Evolutionary conservation across 2,329 filamentous ascomycete species (phyloP).

Genomic region (Neofusicoccum kwambonambiense): DNA sequence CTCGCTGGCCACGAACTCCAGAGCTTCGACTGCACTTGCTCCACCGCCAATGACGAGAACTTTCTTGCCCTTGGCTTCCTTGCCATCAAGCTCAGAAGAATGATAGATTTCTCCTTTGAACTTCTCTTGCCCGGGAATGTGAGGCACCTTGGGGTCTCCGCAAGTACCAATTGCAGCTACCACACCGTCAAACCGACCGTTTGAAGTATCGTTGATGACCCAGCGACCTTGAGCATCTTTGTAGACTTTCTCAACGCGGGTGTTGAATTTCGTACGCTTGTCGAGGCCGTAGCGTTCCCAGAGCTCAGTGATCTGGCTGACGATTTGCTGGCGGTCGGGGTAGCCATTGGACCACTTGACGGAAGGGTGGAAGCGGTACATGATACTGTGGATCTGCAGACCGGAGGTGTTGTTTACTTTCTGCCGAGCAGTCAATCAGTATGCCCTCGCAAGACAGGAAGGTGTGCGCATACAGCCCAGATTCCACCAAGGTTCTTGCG

Average conservation of each 20-base stretch:
- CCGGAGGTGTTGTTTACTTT: conserved; percentile 79
- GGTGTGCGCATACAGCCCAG: conserved; percentile 62
- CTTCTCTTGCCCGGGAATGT: conserved; percentile 66
- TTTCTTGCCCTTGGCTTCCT: conserved; percentile 70
- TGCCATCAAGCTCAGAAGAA: conserved; percentile 72
- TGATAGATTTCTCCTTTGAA: conserved; percentile 74
- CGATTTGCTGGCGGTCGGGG: conserved; percentile 72
- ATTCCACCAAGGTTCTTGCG: conserved; percentile 71
- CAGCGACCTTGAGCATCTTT: conserved; percentile 68
- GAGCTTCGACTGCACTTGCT: conserved; percentile 76
- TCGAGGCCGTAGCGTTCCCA: conserved; percentile 76
- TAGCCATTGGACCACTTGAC: conserved; percentile 75
- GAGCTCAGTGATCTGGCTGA: conserved; percentile 67
- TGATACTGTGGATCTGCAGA: conserved; percentile 79
- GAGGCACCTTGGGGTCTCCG: conserved; percentile 72
- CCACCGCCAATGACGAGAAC: conserved; percentile 76
- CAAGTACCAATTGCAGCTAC: conserved; percentile 79
- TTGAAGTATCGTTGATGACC: conserved; percentile 71
- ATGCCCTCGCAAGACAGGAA: background rate
- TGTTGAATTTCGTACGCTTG: conserved; percentile 69
- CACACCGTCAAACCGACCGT: conserved; percentile 75
- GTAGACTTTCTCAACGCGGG: conserved; percentile 66
- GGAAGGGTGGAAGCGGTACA: conserved; percentile 85
- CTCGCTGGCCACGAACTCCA: conserved; percentile 72
- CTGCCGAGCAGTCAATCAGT: conserved; percentile 37